Base-by-base conservation (phyloP, 1,139 yeast genomes). In the Protomyces inouyei region DNA sequence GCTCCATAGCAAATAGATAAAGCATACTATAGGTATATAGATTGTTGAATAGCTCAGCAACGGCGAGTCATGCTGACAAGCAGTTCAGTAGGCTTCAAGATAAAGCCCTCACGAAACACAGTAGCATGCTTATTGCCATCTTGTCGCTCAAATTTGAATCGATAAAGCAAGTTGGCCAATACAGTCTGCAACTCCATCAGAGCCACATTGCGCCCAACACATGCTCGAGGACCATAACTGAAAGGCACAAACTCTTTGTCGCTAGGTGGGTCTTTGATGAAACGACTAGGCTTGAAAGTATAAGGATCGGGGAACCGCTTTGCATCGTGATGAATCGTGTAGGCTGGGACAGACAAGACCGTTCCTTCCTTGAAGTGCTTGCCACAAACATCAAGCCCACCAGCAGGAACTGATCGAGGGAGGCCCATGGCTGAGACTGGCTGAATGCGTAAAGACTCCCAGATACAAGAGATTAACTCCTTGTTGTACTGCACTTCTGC, bases 281-380 rank as follows among this genome's bases (percentile, higher is more conserved):
- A 86, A 68, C 93, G 76, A 60, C 82, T 84, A 1, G 91, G 90
- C 10, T 77, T 72, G 71, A 84, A 86, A 18, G 67, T 66, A 23
- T 80, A 79, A 0, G 88, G 83, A 16, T 81, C 73, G 3, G 82
- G 79, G 71, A 83, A 86, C 0, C 83, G 78, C 0, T 67, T 53
- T 5, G 78, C 76, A 54, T 81, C 80, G 35, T 88, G 77, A 70
- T 86, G 91, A 66, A 85, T 71, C 0, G 87, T 79, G 77, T 82
- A 86, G 28, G 55, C 32, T 21, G 64, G 64, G 18, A 60, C 64
- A 25, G 55, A 45, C 51, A 60, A 21, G 35, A 60, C 64, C 5
- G 60, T 55, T 12, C 64, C 64, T 10, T 37, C 52, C 10, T 18
- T 36, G 37, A 60, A 60, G 9, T 36, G 51, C 32, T n/a, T n/a